These are phyloP conservation scores for Porcisia hertigi DNA, from an alignment of 208 protist genomes.

Conservation along the genomic window DNA sequence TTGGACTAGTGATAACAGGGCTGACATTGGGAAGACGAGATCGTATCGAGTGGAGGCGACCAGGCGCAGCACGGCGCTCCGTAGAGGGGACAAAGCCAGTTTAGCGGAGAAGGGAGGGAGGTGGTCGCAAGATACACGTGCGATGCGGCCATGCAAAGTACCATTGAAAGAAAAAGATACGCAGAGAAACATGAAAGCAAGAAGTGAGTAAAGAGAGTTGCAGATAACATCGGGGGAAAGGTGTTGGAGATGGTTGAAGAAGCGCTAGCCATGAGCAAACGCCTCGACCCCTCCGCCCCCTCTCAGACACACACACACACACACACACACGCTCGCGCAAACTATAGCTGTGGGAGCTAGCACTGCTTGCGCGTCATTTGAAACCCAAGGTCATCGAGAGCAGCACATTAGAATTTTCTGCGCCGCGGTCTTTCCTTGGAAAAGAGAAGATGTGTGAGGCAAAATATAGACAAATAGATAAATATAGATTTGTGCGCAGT, in stretches of 20 bases:
- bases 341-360: too few species aligned
- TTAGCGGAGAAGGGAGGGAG: not conserved
- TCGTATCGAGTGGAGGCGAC: not conserved
- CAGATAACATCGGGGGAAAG: not conserved
- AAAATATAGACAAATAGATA: too few species aligned
- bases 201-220: too few species aligned
- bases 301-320: not conserved
- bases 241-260: not conserved
- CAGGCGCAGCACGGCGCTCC: not conserved
- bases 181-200: not conserved
- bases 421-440: too few species aligned
- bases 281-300: not conserved
- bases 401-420: too few species aligned
- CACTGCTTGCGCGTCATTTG: too few species aligned
- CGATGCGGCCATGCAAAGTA: not conserved
- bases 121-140: not conserved
- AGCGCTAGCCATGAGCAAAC: too few species aligned
- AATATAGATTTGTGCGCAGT: too few species aligned
- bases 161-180: not conserved
- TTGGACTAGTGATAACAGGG: slow-evolving; percentile 33
- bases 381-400: too few species aligned
- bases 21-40: not conserved
- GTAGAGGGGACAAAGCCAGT: not conserved
- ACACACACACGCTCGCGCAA: not conserved
- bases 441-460: too few species aligned